A percentile compares a stretch with the other conserved stretches of the same genome.
These are phyloP conservation scores for Suhomyces maxii DNA, from an alignment of 1,139 yeast genomes.

Conservation along the genomic window DNA sequence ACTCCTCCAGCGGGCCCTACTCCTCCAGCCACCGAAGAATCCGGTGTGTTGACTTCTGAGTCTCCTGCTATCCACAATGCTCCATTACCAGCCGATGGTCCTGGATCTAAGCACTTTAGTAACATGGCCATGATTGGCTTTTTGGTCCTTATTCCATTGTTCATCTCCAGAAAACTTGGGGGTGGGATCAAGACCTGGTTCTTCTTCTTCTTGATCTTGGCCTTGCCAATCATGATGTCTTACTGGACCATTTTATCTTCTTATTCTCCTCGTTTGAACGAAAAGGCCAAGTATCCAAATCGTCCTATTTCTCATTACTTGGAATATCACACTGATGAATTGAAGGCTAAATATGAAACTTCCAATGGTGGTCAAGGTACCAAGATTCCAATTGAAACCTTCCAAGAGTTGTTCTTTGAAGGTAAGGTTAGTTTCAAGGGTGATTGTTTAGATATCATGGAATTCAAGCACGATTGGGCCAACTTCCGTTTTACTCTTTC, in stretches of 20 bases:
- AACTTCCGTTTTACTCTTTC: constrained; percentile 75
- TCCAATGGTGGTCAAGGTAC: constrained; percentile 56
- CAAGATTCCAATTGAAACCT: constrained; percentile 91
- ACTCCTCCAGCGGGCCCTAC: constrained; percentile 57
- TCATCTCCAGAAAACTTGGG: constrained; percentile 64
- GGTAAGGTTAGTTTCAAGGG: constrained; percentile 87
- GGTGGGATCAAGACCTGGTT: constrained; percentile 73
- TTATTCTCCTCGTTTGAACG: constrained; percentile 79
- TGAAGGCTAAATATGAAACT: constrained; percentile 64
- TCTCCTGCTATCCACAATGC: constrained; percentile 81
- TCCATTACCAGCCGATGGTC: constrained; percentile 90
- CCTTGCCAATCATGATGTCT: constrained; percentile 71
- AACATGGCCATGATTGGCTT: constrained; percentile 57
- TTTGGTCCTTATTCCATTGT: constrained; percentile 62
- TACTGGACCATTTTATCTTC: constrained; percentile 82
- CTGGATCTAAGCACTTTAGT: constrained; percentile 76
- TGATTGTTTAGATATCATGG: constrained; percentile 80
- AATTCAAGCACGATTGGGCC: constrained; percentile 91
- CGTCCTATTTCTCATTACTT: constrained; percentile 77
- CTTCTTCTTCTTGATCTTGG: constrained; percentile 51
- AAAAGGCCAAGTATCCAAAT: constrained; percentile 74
- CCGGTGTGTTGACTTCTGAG: constrained; percentile 64
- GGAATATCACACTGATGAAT: constrained; percentile 76
- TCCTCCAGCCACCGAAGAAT: constrained; percentile 47
- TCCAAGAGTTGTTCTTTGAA: constrained; percentile 84